Percentiles rank a stretch among this genome's conserved stretches.
Conservation (phyloP, 371 early-diverging fungal species). For the Mucor irregularis region DNA sequence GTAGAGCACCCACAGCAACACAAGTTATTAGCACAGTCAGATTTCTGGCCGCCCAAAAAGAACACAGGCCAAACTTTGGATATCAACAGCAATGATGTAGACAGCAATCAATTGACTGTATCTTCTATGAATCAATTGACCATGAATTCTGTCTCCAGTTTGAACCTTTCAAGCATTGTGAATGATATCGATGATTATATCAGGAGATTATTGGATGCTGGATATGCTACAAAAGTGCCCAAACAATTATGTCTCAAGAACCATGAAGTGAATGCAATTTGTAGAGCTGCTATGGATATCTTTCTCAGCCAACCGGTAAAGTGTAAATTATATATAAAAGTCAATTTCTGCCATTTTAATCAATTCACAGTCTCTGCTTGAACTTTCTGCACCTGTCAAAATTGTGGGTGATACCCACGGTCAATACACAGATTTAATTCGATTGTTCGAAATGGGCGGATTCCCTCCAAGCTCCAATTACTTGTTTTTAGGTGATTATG, state of each 20-base stretch:
- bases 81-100: conserved; percentile 6
- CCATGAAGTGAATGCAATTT: conserved; percentile 88
- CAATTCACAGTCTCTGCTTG: conserved; percentile 72
- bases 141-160: conserved; percentile 36
- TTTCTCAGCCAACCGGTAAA: conserved; percentile 86
- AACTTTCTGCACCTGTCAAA: conserved; percentile 94
- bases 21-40: conserved; percentile 38
- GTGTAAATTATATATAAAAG: neutral
- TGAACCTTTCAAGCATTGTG: conserved; percentile 28
- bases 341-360: neutral
- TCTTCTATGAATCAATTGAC: conserved; percentile 48
- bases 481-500: conserved; percentile 98
- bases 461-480: conserved; percentile 92
- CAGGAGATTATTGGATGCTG: conserved; percentile 74
- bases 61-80: neutral
- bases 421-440: conserved; percentile 89
- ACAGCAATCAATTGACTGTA: conserved; percentile 43
- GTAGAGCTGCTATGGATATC: conserved; percentile 85
- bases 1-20: conserved; percentile 43
- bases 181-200: conserved; percentile 82
- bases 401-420: conserved; percentile 97
- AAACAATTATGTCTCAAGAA: conserved; percentile 79
- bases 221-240: conserved; percentile 71
- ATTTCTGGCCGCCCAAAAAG: conserved; percentile 40
- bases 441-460: conserved; percentile 91